A percentile compares a stretch with the other conserved stretches of the same genome.
Conservation (phyloP, 371 early-diverging fungal genomes). For the Gilbertella persicaria region DNA sequence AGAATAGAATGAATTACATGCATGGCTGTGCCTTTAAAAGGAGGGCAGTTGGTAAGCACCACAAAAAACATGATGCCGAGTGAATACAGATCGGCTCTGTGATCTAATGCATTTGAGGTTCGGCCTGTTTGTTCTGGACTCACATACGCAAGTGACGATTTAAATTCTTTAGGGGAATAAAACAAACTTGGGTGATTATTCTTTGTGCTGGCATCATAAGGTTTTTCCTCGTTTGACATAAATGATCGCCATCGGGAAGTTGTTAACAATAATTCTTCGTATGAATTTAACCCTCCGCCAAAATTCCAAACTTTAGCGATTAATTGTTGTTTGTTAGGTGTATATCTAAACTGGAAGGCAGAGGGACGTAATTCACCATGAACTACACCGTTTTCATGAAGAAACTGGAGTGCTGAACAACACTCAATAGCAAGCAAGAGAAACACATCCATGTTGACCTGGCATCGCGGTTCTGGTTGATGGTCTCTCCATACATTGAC, state of each 20-base stretch:
- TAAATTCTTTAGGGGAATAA: constrained; percentile 33
- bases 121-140: constrained; percentile 62
- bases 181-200: constrained; percentile 4
- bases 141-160: constrained; percentile 36
- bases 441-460: constrained; percentile 22
- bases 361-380: constrained; percentile 45
- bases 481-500: neutral
- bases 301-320: constrained; percentile 41
- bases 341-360: constrained; percentile 24
- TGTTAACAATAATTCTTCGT: constrained; percentile 42
- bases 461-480: neutral
- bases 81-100: constrained; percentile 59
- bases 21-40: constrained; percentile 52
- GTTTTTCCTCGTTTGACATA: constrained; percentile 10
- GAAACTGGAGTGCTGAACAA: constrained; percentile 42
- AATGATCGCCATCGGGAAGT: constrained; percentile 35
- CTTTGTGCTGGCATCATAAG: neutral
- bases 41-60: constrained; percentile 47
- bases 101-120: constrained; percentile 57
- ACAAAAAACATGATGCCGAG: constrained; percentile 57
- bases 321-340: constrained; percentile 15
- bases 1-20: constrained; percentile 55
- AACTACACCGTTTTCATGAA: constrained; percentile 42
- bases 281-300: constrained; percentile 38
- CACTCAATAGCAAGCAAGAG: constrained; percentile 38